Conservation (phyloP, 179 eudicot species). For the Beta macrorhiza region DNA sequence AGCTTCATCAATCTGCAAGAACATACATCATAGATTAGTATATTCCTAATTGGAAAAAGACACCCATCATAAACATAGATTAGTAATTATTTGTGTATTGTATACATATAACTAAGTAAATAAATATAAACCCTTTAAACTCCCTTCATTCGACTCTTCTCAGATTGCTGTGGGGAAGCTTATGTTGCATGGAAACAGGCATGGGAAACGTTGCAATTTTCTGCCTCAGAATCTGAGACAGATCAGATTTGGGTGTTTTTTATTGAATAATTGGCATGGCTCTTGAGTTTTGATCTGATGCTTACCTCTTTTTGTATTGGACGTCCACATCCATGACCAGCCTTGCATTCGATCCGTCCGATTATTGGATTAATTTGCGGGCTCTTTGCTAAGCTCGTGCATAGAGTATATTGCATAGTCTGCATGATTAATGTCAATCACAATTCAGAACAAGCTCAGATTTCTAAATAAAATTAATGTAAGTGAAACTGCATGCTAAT, state of each 20-base stretch:
- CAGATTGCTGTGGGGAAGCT: too few species aligned
- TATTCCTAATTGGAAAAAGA: background rate
- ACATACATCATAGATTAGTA: background rate
- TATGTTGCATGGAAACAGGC: too few species aligned
- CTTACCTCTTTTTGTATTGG: slow-evolving; percentile 72
- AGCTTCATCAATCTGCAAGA: slow-evolving; percentile 74
- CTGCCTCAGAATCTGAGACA: too few species aligned
- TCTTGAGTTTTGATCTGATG: background rate
- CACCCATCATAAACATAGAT: too few species aligned
- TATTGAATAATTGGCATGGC: too few species aligned
- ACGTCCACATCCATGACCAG: slow-evolving; percentile 85
- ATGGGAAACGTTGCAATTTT: too few species aligned
- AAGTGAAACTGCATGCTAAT: background rate
- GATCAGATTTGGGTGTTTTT: too few species aligned
- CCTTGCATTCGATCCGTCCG: slow-evolving; percentile 76
- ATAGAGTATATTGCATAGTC: slow-evolving; percentile 78
- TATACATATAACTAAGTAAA: too few species aligned
- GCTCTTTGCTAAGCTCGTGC: slow-evolving; percentile 69
- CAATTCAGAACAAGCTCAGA: background rate
- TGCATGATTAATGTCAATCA: slow-evolving; percentile 21
- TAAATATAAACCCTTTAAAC: too few species aligned
- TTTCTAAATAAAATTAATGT: too few species aligned
- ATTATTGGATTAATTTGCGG: slow-evolving; percentile 84
- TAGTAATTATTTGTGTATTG: too few species aligned
- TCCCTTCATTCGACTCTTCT: too few species aligned